Conservation (phyloP, 2,329 filamentous ascomycete genomes). For the Neofusicoccum ribis region DNA sequence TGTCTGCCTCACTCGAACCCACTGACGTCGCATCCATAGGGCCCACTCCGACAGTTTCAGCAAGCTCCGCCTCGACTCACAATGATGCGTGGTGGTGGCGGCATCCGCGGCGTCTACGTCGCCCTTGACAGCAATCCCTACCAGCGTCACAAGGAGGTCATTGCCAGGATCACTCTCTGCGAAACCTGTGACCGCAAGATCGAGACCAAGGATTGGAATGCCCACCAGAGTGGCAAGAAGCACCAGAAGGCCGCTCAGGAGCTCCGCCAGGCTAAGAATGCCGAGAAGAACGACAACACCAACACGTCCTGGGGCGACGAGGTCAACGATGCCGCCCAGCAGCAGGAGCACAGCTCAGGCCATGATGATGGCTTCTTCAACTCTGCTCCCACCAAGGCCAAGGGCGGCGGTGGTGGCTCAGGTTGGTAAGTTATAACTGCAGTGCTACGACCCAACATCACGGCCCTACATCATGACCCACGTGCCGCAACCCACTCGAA, state of each 20-base stretch:
- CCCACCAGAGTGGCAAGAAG: conserved; percentile 35
- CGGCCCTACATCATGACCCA: too few relatives aligned
- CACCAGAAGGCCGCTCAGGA: conserved; percentile 27
- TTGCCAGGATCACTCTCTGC: conserved; percentile 28
- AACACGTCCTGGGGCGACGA: conserved; percentile 21
- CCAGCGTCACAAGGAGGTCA: conserved; percentile 25
- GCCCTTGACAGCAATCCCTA: conserved; percentile 28
- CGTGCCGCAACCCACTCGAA: too few relatives aligned
- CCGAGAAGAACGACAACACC: conserved; percentile 1
- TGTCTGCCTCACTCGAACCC: background rate
- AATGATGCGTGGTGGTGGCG: background rate
- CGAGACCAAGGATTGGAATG: conserved; percentile 32
- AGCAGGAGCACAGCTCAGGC: conserved; percentile 2
- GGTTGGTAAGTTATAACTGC: background rate
- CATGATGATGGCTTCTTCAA: conserved; percentile 22
- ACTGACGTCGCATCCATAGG: background rate
- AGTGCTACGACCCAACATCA: background rate
- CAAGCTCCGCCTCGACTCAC: background rate
- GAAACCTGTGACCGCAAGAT: conserved; percentile 35
- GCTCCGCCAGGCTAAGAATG: conserved; percentile 24
- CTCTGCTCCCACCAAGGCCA: background rate
- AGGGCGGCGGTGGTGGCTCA: conserved; percentile 15
- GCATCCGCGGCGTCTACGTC: background rate
- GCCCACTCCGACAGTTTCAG: background rate
- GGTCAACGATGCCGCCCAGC: conserved; percentile 1